Conservation (phyloP, 768 basidiomycete genomes). For the Psilocybe tampanensis region DNA sequence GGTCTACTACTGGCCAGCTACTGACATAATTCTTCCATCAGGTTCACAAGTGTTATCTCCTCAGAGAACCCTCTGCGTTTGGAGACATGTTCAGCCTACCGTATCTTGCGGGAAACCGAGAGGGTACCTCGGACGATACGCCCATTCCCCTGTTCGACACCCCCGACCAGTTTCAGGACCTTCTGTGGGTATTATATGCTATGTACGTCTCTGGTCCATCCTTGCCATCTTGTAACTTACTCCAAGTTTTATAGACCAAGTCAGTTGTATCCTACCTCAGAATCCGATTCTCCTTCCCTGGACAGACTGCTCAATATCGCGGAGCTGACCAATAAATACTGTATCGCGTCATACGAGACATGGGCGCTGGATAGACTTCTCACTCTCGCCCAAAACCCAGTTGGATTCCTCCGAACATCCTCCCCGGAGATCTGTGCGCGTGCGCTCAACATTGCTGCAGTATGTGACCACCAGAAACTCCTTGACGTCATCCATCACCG, state of each 20-base stretch:
- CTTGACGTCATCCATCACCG: constrained; percentile 48
- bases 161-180: constrained; percentile 46
- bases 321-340: constrained; percentile 49
- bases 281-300: constrained; percentile 25
- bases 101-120: constrained; percentile 20
- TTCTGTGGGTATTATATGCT: constrained; percentile 52
- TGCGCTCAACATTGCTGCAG: constrained; percentile 53
- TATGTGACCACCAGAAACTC: constrained; percentile 48
- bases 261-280: constrained; percentile 34
- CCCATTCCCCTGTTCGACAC: constrained; percentile 44
- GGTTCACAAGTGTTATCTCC: constrained; percentile 48
- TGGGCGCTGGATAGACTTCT: constrained; percentile 48
- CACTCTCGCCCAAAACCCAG: constrained; percentile 30
- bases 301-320: constrained; percentile 50
- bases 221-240: background rate
- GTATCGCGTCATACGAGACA: constrained; percentile 43
- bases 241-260: constrained; percentile 31
- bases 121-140: constrained; percentile 30
- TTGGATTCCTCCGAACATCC: constrained; percentile 31
- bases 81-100: constrained; percentile 44
- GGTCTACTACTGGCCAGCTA: background rate
- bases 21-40: constrained; percentile 16
- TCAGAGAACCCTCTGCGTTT: constrained; percentile 45
- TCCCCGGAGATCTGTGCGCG: constrained; percentile 41
- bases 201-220: constrained; percentile 35